Base-by-base conservation (phyloP, 495 filamentous ascomycete species). In the Trichocladium uniseriatum region DNA sequence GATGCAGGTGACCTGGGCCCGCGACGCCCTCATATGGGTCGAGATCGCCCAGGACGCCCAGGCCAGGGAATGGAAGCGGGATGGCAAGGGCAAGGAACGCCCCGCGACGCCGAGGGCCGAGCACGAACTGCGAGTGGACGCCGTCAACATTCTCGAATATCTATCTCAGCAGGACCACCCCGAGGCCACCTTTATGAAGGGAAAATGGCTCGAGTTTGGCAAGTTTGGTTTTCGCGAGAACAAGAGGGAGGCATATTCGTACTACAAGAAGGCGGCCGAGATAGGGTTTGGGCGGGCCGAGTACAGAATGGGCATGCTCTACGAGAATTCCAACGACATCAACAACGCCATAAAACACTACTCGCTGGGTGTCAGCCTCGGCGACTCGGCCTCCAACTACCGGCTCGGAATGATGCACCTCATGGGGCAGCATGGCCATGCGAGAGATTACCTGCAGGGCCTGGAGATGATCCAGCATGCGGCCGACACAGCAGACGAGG, bases 261-360 rank as follows among this genome's bases (percentile, higher is more conserved):
- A 80, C 57, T 98, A 95, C 68, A 79, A 78, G 43, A 74, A 84
- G 52, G 84, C 92, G n/a, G 86, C 89, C 38, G 83, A 94, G 49
- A 82, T 83, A 49, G 89, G 88, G n/a, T 94, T 85, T 71, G 83
- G 86, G n/a, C 75, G 92, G 48, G 89, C 94, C 31, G 87, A 97
- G 62, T 98, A 98, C 67, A 79, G 92, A 22, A 95, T 98, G 64
- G 92, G 92, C 44, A 97, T 96, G 92, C 89, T 95, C 43, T 97
- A 87, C 63, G 92, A 98, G 65, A 85, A 81, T 57, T 88, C 88
- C 6, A 95, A 92, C 56, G 90, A 97, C 57, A 80, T 86, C 24
- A 75, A 81, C 28, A 96, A 95, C 61, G 94, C 92, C 2, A 82
- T 95, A 57, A 79, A 79, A 59, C 89, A 96, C 67, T 98, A 97